Evolutionary conservation across 805 yeast species (phyloP).

Genomic region (Kuraishia hungarica): DNA sequence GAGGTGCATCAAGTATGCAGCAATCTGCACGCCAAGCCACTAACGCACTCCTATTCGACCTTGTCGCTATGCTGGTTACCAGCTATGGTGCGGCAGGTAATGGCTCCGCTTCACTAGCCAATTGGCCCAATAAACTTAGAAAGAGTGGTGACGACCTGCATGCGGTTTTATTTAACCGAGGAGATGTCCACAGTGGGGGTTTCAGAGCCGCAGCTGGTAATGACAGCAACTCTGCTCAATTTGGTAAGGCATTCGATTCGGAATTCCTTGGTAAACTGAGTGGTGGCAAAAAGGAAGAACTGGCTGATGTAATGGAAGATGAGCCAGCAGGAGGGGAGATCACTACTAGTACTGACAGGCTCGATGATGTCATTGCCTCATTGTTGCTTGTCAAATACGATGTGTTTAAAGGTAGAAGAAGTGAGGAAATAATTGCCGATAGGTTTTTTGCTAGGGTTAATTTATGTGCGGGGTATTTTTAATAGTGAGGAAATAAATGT

Average conservation of each 20-base stretch:
- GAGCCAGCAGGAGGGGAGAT: neutral
- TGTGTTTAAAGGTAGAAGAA: neutral
- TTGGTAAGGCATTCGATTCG: conserved; percentile 1
- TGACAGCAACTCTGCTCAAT: neutral
- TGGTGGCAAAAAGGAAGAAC: neutral
- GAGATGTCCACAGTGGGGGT: neutral
- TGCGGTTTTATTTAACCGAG: neutral
- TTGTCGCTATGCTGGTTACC: neutral
- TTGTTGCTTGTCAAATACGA: neutral
- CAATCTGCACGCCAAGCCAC: neutral
- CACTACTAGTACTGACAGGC: neutral
- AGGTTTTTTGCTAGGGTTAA: neutral
- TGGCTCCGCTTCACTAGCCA: neutral
- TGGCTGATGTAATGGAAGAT: neutral
- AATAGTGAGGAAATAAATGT: no score
- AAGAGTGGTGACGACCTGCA: neutral
- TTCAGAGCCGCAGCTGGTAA: neutral
- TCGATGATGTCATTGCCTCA: neutral
- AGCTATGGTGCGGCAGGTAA: neutral
- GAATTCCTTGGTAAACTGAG: conserved; percentile 1
- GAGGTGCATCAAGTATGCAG: no score
- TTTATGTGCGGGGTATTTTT: neutral
- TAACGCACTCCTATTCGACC: neutral
- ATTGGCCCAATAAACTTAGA: neutral
- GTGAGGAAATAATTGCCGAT: neutral